Evolutionary conservation across 306 rosid species (phyloP).

Genomic region (Citrullus amarus): DNA sequence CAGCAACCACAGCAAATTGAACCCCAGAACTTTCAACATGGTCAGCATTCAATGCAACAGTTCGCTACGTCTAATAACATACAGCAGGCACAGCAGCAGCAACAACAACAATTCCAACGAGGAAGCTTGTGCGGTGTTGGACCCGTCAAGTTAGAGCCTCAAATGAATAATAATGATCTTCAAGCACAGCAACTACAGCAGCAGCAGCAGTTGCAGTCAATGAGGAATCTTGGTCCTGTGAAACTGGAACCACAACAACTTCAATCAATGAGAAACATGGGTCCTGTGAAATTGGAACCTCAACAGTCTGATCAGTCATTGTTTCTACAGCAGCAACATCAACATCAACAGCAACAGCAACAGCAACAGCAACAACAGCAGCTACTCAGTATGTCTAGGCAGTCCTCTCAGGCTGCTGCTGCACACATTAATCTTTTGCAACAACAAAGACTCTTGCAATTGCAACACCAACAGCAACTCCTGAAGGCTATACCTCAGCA

Average conservation of each 20-base stretch:
- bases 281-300: constrained; percentile 64
- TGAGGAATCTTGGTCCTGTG: constrained; percentile 54
- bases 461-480: constrained; percentile 83
- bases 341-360: constrained; percentile 26
- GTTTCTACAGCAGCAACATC: constrained; percentile 64
- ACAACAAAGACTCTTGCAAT: constrained; percentile 64
- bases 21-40: constrained; percentile 61
- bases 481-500: constrained; percentile 84
- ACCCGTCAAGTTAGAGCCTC: constrained; percentile 75
- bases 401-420: constrained; percentile 75
- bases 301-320: constrained; percentile 74
- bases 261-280: constrained; percentile 53
- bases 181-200: constrained; percentile 45
- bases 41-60: constrained; percentile 81
- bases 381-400: constrained; percentile 73
- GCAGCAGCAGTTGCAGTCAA: constrained; percentile 19
- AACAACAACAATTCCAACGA: constrained; percentile 54
- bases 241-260: constrained; percentile 72
- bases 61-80: constrained; percentile 48
- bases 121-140: constrained; percentile 60
- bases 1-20: constrained; percentile 73
- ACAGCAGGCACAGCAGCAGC: constrained; percentile 20
- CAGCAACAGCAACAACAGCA: constrained; percentile 30
- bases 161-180: constrained; percentile 48
- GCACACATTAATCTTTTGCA: constrained; percentile 75